Percentiles rank a stretch among this genome's conserved stretches.
Conservation (phyloP, 2,329 filamentous ascomycete genomes). For the Biscogniauxia sp. region DNA sequence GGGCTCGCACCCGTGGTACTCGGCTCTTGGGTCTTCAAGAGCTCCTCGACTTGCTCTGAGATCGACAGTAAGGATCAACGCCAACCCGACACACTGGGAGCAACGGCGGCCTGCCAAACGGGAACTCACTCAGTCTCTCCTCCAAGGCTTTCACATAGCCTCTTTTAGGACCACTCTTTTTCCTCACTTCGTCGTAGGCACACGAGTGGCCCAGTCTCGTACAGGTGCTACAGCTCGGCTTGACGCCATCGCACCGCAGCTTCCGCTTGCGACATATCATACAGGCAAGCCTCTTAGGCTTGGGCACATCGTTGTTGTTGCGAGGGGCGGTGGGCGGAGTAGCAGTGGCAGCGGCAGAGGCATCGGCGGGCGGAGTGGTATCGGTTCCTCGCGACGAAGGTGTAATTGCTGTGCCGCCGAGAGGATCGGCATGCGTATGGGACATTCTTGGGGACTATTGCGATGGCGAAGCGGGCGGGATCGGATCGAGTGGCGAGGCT, state of each 20-base stretch:
- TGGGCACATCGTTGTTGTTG: slow-evolving; percentile 60
- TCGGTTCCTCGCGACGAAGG: slow-evolving; percentile 40
- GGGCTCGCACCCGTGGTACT: slow-evolving; percentile 30
- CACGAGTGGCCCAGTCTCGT: slow-evolving; percentile 82
- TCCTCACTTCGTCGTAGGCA: slow-evolving; percentile 86
- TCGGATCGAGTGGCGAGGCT: background rate
- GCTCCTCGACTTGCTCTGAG: slow-evolving; percentile 85
- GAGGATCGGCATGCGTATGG: slow-evolving; percentile 16
- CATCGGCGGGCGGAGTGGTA: slow-evolving; percentile 36
- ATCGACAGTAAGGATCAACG: slow-evolving; percentile 19
- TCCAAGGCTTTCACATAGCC: slow-evolving; percentile 94
- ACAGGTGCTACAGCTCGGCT: slow-evolving; percentile 86
- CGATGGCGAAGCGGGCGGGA: background rate
- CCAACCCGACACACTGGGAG: slow-evolving; percentile 1
- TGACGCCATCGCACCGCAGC: slow-evolving; percentile 80
- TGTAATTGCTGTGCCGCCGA: slow-evolving; percentile 21
- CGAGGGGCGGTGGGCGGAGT: slow-evolving; percentile 37
- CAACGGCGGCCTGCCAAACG: background rate
- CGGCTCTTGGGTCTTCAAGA: slow-evolving; percentile 77
- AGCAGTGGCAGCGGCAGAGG: slow-evolving; percentile 34
- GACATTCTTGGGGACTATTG: slow-evolving; percentile 20
- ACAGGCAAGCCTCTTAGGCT: slow-evolving; percentile 91
- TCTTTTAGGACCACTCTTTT: slow-evolving; percentile 91
- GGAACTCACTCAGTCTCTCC: slow-evolving; percentile 76
- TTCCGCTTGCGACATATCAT: slow-evolving; percentile 92